phyloP scores from a whole-genome alignment of 129 eudicot genomes.

The Centella asiatica region DNA sequence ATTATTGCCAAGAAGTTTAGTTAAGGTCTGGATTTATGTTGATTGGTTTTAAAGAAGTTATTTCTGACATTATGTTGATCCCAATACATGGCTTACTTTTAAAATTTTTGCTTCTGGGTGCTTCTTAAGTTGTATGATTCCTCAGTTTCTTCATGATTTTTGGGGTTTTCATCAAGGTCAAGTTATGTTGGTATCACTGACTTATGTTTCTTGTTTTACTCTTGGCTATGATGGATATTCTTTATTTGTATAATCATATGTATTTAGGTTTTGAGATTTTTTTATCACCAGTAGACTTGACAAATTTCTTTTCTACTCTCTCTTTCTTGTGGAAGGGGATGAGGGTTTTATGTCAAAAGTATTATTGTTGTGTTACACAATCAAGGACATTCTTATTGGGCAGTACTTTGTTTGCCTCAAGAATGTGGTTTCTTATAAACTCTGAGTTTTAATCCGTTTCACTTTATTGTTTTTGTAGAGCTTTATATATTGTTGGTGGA shows the following conservation, averaged over 20 bases:
- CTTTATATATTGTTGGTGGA: conserved; percentile 7
- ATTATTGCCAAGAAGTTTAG: neutral
- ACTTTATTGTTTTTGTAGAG: conserved; percentile 17
- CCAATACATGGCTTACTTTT: neutral
- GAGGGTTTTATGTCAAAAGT: neutral
- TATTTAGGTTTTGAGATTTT: neutral
- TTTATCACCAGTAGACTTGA: neutral
- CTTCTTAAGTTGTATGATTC: neutral
- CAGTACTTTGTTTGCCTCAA: neutral
- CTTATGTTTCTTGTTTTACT: neutral
- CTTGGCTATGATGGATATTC: conserved; percentile 1
- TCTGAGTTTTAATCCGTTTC: neutral
- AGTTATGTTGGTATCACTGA: neutral
- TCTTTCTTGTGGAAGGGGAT: neutral
- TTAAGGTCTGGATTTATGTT: conserved; percentile 3
- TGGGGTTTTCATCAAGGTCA: neutral
- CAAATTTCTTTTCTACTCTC: neutral
- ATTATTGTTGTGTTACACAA: neutral
- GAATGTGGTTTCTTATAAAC: neutral
- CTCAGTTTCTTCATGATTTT: neutral
- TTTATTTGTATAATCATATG: neutral
- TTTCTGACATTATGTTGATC: neutral
- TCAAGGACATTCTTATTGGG: neutral
- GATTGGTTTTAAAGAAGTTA: conserved; percentile 2
- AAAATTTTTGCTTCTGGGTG: neutral